Base-by-base conservation (phyloP, 148 eudicot genomes). In the Bassia scoparia region DNA sequence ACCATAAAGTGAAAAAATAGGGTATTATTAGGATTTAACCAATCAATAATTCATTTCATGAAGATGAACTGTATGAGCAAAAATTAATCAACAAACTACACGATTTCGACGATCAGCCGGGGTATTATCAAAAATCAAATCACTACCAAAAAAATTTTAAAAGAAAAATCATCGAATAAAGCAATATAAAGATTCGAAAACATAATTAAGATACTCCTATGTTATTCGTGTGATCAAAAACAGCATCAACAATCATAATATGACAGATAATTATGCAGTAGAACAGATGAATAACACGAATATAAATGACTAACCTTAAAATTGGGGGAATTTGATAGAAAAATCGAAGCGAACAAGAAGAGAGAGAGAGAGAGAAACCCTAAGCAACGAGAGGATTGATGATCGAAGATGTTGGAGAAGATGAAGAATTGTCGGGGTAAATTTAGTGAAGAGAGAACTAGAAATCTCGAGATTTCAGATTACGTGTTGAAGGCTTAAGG, bases 301-400 rank as follows among this genome's bases (percentile, higher is more conserved):
- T 3, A 43, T 14, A 16, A 33, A 58, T 20, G n/a, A 30, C 5
- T 53, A 12, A 67, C 81, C 76, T 49, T 18, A 49, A 33, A 38
- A 60, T 59, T 50, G 20, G 74, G 52, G 20, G 44, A 64, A n/a
- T 30, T 46, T 26, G 62, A 52, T 14, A 64, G 16, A 3, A 27
- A 44, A 23, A 75, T 41, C 1, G 67, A 53, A 5, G 37, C 26
- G 2, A 44, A 30, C n/a, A 21, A 27, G 67, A 7, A 12, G 4
- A 29, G 34, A 54, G 23, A n/a, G n/a, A n/a, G n/a, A n/a, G n/a
- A 33, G 17, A 18, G 24, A 54, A 71, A 65, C 64, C 65, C 75
- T 64, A 71, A 30, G 61, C 35, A 13, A 46, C 63, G 54, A 70
- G 55, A 41, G 0, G 52, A 55, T 43, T 3, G 71, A 77, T 53